These are phyloP conservation scores for Sporisorium exsertum DNA, from an alignment of 1,284 basidiomycete species.

Conservation along the genomic window DNA sequence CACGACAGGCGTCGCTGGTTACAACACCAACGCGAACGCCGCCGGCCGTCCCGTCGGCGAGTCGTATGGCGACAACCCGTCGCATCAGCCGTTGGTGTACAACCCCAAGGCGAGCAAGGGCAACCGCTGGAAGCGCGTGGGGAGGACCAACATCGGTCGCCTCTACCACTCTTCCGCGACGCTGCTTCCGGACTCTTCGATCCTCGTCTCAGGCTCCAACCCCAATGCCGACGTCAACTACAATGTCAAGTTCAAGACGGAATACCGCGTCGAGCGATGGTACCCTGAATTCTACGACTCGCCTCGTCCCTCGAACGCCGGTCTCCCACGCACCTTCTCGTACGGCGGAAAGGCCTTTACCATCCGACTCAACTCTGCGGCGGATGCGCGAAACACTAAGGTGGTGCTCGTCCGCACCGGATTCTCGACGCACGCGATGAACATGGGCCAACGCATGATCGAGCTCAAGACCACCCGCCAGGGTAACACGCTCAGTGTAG, in stretches of 20 bases:
- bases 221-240: slow-evolving; percentile 56
- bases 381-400: slow-evolving; percentile 71
- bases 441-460: slow-evolving; percentile 79
- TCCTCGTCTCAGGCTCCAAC: slow-evolving; percentile 60
- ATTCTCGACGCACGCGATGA: slow-evolving; percentile 94
- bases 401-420: slow-evolving; percentile 86
- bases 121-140: slow-evolving; percentile 51
- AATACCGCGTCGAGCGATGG: slow-evolving; percentile 59
- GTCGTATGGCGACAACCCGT: slow-evolving; percentile 64
- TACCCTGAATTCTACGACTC: slow-evolving; percentile 60
- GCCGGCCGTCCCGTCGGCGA: slow-evolving; percentile 62
- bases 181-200: slow-evolving; percentile 60
- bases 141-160: slow-evolving; percentile 46
- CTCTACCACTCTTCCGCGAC: slow-evolving; percentile 62
- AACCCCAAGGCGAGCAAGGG: slow-evolving; percentile 54
- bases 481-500: slow-evolving; percentile 46
- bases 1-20: slow-evolving; percentile 62
- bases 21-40: slow-evolving; percentile 49
- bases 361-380: slow-evolving; percentile 34
- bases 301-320: slow-evolving; percentile 50
- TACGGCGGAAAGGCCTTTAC: slow-evolving; percentile 60
- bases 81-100: slow-evolving; percentile 55
- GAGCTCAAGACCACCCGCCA: slow-evolving; percentile 42
- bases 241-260: slow-evolving; percentile 48
- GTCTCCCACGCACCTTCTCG: slow-evolving; percentile 46